Conservation (phyloP, 2,329 filamentous ascomycete genomes). For the Pseudogymnoascus sp. region DNA sequence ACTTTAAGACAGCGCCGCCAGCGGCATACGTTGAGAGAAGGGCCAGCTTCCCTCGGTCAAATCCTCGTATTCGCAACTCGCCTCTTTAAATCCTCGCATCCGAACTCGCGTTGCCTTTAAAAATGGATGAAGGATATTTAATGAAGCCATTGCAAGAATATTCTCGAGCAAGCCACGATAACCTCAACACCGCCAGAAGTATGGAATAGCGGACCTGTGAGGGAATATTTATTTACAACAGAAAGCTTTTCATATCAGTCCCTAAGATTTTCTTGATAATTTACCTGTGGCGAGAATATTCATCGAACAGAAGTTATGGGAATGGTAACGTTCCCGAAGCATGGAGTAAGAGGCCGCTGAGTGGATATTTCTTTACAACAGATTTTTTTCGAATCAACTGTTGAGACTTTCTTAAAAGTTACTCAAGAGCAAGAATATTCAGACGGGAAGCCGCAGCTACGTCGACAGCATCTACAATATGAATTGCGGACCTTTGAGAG, state of each 20-base stretch:
- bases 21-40: not conserved
- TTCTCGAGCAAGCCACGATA: not conserved
- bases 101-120: not conserved
- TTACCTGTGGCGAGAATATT: not conserved
- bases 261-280: too few relatives aligned
- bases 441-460: not conserved
- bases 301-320: not conserved
- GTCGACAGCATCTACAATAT: not conserved
- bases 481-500: not conserved
- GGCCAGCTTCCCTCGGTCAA: not conserved
- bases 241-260: not conserved
- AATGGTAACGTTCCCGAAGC: not conserved
- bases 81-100: too few relatives aligned
- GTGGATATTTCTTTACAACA: not conserved
- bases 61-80: not conserved
- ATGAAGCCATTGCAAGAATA: not conserved
- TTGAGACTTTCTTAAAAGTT: not conserved
- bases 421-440: not conserved
- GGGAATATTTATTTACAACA: too few relatives aligned
- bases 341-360: not conserved
- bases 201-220: not conserved
- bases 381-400: not conserved
- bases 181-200: not conserved
- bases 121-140: not conserved
- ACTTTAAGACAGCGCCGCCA: not conserved